Percentiles rank a stretch among this genome's conserved stretches.
phyloP scores from a whole-genome alignment of 495 filamentous ascomycete species.

The Daldinia childiae region DNA sequence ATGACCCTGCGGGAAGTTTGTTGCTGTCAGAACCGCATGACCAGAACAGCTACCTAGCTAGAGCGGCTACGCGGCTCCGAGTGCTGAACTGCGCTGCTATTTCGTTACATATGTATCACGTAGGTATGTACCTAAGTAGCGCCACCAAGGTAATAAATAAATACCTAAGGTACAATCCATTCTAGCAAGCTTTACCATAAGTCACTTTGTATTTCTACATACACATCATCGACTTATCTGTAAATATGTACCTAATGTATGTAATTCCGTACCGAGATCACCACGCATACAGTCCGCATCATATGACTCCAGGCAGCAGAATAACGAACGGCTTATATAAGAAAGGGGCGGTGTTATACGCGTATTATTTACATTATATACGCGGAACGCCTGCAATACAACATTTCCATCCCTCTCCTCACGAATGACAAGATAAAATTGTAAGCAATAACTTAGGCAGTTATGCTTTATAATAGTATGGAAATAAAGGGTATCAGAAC shows the following conservation, averaged over 20 bases:
- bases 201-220: neutral
- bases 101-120: neutral
- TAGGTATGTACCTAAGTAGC: neutral
- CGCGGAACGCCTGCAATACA: neutral
- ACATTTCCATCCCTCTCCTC: neutral
- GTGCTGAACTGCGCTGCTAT: neutral
- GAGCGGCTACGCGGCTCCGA: neutral
- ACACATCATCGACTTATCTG: neutral
- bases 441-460: neutral
- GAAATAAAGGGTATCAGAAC: conserved; percentile 9
- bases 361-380: neutral
- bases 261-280: neutral
- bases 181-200: neutral
- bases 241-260: too few species aligned
- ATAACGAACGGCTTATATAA: neutral
- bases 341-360: neutral
- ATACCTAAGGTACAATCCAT: too few species aligned
- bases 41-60: neutral
- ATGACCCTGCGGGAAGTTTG: neutral
- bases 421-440: neutral
- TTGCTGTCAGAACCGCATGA: neutral
- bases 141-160: neutral
- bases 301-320: conserved; percentile 5
- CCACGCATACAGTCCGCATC: neutral
- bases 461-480: neutral